Conservation (phyloP, 306 rosid genomes). For the Dicorynia guianensis region DNA sequence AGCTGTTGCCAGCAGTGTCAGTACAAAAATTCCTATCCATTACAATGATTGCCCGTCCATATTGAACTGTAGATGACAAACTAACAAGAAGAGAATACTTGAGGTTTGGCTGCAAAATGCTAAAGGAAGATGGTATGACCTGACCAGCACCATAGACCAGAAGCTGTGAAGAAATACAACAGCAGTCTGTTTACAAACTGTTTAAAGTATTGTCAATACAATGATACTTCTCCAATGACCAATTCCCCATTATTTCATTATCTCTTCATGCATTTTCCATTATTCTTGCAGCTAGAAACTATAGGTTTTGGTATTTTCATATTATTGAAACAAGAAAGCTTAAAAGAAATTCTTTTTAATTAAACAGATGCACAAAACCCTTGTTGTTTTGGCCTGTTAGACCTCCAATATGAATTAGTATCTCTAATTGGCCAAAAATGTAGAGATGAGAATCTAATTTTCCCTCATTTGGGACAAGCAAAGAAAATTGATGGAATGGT, state of each 20-base stretch:
- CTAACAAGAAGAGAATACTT: constrained; percentile 69
- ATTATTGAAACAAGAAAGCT: constrained; percentile 4
- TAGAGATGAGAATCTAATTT: neutral
- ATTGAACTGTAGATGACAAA: constrained; percentile 61
- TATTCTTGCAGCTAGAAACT: neutral
- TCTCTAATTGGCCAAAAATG: constrained; percentile 9
- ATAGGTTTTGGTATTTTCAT: neutral
- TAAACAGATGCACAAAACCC: neutral
- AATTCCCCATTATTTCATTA: neutral
- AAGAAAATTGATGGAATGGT: no score
- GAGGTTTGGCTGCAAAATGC: constrained; percentile 66
- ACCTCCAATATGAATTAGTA: neutral
- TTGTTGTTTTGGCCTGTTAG: neutral
- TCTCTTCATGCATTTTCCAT: neutral
- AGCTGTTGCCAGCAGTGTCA: constrained; percentile 83
- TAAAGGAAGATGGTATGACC: constrained; percentile 83
- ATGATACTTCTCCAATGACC: neutral
- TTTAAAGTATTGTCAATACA: constrained; percentile 9
- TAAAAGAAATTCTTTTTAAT: constrained; percentile 3
- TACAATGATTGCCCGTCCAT: constrained; percentile 73
- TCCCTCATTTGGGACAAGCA: no score
- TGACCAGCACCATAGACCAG: constrained; percentile 90
- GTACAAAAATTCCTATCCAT: constrained; percentile 87
- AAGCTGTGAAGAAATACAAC: constrained; percentile 58
- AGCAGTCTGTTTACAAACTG: constrained; percentile 42